Evolutionary conservation across 345 rosid species (phyloP).

Genomic region (Linum lewisii): DNA sequence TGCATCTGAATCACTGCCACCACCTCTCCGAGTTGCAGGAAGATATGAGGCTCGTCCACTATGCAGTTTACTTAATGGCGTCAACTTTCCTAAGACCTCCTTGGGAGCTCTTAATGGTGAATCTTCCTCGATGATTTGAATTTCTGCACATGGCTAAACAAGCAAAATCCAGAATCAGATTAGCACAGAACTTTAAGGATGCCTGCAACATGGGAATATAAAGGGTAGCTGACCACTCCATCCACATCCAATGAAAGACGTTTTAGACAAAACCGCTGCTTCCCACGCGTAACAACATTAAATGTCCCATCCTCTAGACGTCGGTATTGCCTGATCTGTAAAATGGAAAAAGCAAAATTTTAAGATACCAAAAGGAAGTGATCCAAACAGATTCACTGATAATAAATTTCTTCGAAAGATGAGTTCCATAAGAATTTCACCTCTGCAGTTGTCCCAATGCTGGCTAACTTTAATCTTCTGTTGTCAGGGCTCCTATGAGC

Average conservation of each 20-base stretch:
- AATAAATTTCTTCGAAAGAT: background rate
- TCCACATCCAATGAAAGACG: conserved; percentile 76
- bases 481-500: conserved; percentile 34
- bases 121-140: conserved; percentile 80
- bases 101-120: conserved; percentile 65
- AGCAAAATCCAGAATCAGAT: conserved; percentile 12
- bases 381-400: background rate
- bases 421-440: conserved; percentile 24
- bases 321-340: conserved; percentile 81
- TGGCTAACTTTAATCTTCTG: conserved; percentile 39
- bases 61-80: conserved; percentile 33
- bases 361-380: background rate
- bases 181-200: conserved; percentile 1
- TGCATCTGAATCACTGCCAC: conserved; percentile 40
- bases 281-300: conserved; percentile 87
- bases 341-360: background rate
- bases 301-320: conserved; percentile 75
- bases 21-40: conserved; percentile 25
- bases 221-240: conserved; percentile 60
- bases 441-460: conserved; percentile 92
- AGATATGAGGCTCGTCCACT: conserved; percentile 13
- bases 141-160: conserved; percentile 74
- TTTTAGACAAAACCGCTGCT: conserved; percentile 69
- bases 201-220: background rate
- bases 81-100: conserved; percentile 59